phyloP scores from a whole-genome alignment of 1,139 yeast genomes.

The Candida glucosophila region DNA sequence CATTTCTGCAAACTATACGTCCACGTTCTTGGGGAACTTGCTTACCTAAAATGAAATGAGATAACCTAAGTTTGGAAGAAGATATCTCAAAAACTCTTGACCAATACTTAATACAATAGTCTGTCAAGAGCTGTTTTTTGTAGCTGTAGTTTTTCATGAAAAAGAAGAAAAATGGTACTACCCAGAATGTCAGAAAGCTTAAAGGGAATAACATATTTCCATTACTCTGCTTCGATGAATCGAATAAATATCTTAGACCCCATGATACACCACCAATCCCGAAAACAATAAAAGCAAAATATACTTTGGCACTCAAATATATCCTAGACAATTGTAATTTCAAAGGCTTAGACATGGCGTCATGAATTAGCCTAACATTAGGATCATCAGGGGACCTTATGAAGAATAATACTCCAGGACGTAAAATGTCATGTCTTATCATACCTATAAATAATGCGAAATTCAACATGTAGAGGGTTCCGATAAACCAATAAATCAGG shows the following conservation, averaged over 20 bases:
- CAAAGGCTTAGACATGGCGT: conserved; percentile 74
- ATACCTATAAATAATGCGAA: conserved; percentile 84
- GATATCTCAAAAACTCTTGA: conserved; percentile 45
- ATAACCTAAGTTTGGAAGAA: conserved; percentile 54
- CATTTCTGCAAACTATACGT: conserved; percentile 47
- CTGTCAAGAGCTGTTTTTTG: conserved; percentile 15
- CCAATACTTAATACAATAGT: conserved; percentile 52
- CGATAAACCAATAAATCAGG: conserved; percentile 57
- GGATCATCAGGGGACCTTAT: conserved; percentile 95
- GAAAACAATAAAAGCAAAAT: conserved; percentile 59
- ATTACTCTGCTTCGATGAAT: conserved; percentile 7
- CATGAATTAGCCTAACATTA: conserved; percentile 79
- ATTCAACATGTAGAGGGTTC: conserved; percentile 80
- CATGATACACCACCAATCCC: conserved; percentile 70
- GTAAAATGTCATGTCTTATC: conserved; percentile 61
- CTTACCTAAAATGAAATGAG: conserved; percentile 67
- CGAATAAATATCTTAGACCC: conserved; percentile 34
- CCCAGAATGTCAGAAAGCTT: too few relatives aligned
- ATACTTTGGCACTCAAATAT: conserved; percentile 65
- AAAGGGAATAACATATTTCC: too few relatives aligned
- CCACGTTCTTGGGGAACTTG: conserved; percentile 79
- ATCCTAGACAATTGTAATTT: conserved; percentile 66
- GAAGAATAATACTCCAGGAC: conserved; percentile 87
- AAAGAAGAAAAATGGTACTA: conserved; percentile 24
- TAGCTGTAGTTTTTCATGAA: too few relatives aligned